Percentiles rank a stretch among this genome's conserved stretches.
Evolutionary conservation across 495 filamentous ascomycete species (phyloP).

Genomic region (Immersiella caudata): DNA sequence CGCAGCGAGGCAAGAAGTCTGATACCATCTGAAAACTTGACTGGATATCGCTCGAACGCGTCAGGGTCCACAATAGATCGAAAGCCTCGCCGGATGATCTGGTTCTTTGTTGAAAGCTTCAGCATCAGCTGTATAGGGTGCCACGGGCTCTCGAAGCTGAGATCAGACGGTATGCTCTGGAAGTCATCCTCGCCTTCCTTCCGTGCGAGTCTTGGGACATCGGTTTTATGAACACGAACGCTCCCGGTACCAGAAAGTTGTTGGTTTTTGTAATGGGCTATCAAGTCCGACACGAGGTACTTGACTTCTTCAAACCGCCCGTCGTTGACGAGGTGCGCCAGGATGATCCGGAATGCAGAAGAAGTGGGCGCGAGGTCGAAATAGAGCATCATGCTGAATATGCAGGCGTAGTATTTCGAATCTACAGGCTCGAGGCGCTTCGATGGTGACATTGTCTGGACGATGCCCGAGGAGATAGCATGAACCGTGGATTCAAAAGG

Average conservation of each 20-base stretch:
- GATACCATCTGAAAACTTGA: slow-evolving; percentile 31
- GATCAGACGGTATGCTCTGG: slow-evolving; percentile 9
- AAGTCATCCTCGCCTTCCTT: slow-evolving; percentile 16
- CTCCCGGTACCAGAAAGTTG: slow-evolving; percentile 26
- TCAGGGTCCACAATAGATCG: not conserved
- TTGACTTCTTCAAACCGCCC: slow-evolving; percentile 34
- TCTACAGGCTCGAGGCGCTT: not conserved
- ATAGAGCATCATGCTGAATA: slow-evolving; percentile 21
- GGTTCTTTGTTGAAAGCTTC: slow-evolving; percentile 28
- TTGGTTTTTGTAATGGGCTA: slow-evolving; percentile 24
- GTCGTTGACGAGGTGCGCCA: slow-evolving; percentile 27
- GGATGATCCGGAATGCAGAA: slow-evolving; percentile 30
- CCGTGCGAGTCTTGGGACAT: slow-evolving; percentile 36
- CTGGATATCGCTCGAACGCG: slow-evolving; percentile 15
- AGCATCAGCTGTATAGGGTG: slow-evolving; percentile 43
- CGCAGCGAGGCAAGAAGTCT: slow-evolving; percentile 31
- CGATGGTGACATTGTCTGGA: slow-evolving; percentile 8
- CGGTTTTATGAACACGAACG: slow-evolving; percentile 33
- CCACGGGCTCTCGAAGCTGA: slow-evolving; percentile 4
- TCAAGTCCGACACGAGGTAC: not conserved
- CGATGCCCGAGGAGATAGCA: slow-evolving; percentile 25
- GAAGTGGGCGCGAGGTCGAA: slow-evolving; percentile 20
- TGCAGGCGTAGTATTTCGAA: slow-evolving; percentile 19
- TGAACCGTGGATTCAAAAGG: slow-evolving; percentile 9
- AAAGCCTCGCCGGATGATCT: slow-evolving; percentile 38